A percentile compares a stretch with the other conserved stretches of the same genome.
phyloP scores from a whole-genome alignment of 805 yeast species.

The Saccharomycopsis sp. region DNA sequence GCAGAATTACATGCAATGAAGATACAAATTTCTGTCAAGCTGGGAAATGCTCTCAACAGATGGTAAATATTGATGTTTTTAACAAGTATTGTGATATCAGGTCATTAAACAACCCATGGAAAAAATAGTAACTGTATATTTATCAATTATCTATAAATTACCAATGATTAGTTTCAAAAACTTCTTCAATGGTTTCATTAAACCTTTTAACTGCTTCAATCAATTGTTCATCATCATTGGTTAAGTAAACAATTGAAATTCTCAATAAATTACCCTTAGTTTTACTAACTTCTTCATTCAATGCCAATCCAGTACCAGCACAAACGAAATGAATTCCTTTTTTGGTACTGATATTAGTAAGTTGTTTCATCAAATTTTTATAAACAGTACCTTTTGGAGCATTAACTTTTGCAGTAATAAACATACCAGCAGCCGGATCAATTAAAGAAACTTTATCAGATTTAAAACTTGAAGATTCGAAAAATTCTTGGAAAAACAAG shows the following conservation, averaged over 20 bases:
- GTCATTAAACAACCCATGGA: too few species aligned
- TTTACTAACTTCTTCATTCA: constrained; percentile 25
- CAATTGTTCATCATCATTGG: constrained; percentile 31
- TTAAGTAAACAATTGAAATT: constrained; percentile 47
- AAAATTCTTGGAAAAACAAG: constrained; percentile 42
- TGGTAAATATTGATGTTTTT: too few species aligned
- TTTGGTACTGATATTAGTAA: constrained; percentile 31
- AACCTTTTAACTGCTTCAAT: constrained; percentile 44
- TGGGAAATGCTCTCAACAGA: too few species aligned
- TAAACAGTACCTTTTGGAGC: constrained; percentile 20
- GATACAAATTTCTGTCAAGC: too few species aligned
- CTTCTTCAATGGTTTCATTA: constrained; percentile 35
- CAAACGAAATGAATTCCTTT: constrained; percentile 46
- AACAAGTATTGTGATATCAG: too few species aligned
- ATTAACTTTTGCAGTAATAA: constrained; percentile 43
- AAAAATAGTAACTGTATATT: too few species aligned
- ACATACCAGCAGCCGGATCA: constrained; percentile 72
- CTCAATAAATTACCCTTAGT: constrained; percentile 43
- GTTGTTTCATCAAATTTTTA: constrained; percentile 28
- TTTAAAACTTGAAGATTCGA: constrained; percentile 32
- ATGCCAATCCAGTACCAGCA: constrained; percentile 46
- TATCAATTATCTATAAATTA: too few species aligned
- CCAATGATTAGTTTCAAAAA: constrained; percentile 23
- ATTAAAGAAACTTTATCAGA: constrained; percentile 26
- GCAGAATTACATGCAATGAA: too few species aligned